phyloP scores from a whole-genome alignment of 139 green algal species.

The Astrephomene gubernaculifera region DNA sequence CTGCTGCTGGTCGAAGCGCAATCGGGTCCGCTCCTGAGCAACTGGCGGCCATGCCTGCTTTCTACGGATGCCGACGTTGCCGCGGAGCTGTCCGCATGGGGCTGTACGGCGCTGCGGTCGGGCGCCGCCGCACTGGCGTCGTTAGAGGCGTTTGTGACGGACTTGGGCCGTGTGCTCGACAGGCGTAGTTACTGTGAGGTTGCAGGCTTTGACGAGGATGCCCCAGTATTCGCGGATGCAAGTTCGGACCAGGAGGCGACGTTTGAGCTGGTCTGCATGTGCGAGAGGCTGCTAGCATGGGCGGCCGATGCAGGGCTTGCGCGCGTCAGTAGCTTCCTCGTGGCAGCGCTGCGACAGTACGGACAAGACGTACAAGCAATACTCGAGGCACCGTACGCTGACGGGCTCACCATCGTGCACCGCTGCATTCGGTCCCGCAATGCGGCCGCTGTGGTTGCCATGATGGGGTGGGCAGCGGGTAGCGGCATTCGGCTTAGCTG shows the following conservation, averaged over 20 bases:
- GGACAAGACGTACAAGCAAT: neutral
- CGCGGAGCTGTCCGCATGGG: neutral
- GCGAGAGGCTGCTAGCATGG: conserved; percentile 10
- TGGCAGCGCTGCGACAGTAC: neutral
- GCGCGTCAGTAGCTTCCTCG: neutral
- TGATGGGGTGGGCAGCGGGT: conserved; percentile 49
- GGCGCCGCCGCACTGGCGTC: neutral
- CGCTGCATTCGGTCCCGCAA: conserved; percentile 50
- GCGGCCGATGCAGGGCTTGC: neutral
- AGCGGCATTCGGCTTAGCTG: conserved; percentile 39
- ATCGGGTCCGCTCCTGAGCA: conserved; percentile 12
- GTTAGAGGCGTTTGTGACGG: neutral
- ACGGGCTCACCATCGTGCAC: conserved; percentile 55
- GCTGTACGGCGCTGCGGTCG: neutral
- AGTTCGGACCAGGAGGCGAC: neutral
- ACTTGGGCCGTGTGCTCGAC: conserved; percentile 29
- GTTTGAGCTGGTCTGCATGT: conserved; percentile 13
- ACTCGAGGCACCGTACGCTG: neutral
- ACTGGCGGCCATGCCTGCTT: conserved; percentile 23
- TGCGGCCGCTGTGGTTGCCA: conserved; percentile 42
- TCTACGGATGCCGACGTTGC: neutral
- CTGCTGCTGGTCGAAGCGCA: conserved; percentile 36
- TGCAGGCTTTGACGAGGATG: neutral
- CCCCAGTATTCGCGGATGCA: too few relatives aligned
- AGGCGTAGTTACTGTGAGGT: conserved; percentile 1